Conservation (phyloP, 805 yeast species). For the Kuraishia ogatae region DNA sequence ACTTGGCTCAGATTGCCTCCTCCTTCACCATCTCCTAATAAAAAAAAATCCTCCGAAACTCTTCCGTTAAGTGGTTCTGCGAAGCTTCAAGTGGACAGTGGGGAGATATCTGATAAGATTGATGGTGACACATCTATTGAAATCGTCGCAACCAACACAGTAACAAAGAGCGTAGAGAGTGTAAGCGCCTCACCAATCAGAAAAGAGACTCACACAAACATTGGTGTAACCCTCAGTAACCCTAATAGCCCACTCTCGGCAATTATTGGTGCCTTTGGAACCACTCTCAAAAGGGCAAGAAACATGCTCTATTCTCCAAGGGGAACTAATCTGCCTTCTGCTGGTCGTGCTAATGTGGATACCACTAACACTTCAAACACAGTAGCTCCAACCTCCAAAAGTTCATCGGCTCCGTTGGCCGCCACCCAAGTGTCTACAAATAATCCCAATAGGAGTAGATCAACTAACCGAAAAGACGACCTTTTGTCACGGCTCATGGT, state of each 20-base stretch:
- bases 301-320: not conserved
- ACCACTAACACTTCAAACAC: not conserved
- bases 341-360: not conserved
- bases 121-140: not conserved
- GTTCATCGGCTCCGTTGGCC: too few species aligned
- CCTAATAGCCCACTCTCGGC: not conserved
- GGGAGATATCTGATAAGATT: not conserved
- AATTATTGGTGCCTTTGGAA: not conserved
- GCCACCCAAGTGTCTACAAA: too few species aligned
- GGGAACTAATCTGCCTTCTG: not conserved
- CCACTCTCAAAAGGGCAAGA: not conserved
- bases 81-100: not conserved
- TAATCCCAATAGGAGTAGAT: too few species aligned
- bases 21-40: not conserved
- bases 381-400: not conserved
- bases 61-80: not conserved
- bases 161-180: too few species aligned
- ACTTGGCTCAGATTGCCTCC: constrained; percentile 2
- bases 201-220: not conserved
- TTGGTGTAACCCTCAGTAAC: not conserved
- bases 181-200: not conserved
- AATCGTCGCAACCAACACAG: too few species aligned
- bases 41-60: not conserved
- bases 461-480: not conserved
- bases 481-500: not conserved